These are phyloP conservation scores for Microcyclospora pomicola DNA, from an alignment of 2,329 filamentous ascomycete species.

Conservation along the genomic window DNA sequence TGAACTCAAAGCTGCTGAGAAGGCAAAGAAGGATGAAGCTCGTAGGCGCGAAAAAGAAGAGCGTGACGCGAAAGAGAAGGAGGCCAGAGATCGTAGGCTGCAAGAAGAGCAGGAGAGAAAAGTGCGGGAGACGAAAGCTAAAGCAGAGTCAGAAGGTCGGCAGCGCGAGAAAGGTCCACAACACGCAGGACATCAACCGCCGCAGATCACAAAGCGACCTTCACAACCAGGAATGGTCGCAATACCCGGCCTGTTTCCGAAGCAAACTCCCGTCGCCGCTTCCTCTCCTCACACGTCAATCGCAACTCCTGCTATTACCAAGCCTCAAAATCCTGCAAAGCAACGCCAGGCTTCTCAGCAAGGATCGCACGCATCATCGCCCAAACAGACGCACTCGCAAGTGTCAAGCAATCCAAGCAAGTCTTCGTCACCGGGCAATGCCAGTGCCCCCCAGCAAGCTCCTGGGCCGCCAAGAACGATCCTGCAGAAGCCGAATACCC, in stretches of 20 bases:
- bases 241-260: constrained; percentile 39
- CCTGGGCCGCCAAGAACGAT: constrained; percentile 51
- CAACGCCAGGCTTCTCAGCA: constrained; percentile 69
- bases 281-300: constrained; percentile 68
- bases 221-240: constrained; percentile 44
- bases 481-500: constrained; percentile 43
- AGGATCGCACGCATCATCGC: constrained; percentile 53
- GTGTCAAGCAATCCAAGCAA: constrained; percentile 33
- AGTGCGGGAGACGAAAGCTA: constrained; percentile 45
- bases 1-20: constrained; percentile 67
- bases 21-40: constrained; percentile 54
- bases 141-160: constrained; percentile 28
- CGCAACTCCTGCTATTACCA: constrained; percentile 69
- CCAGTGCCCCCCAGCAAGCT: constrained; percentile 45
- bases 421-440: constrained; percentile 45
- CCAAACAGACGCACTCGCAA: constrained; percentile 48
- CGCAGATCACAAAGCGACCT: constrained; percentile 39
- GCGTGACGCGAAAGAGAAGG: constrained; percentile 52
- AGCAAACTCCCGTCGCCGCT: constrained; percentile 40
- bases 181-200: constrained; percentile 26
- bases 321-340: constrained; percentile 66
- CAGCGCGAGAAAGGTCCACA: constrained; percentile 28
- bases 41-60: constrained; percentile 67
- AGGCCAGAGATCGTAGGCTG: constrained; percentile 54
- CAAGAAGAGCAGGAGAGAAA: constrained; percentile 43